Evolutionary conservation across 208 protist genomes (phyloP).

Genomic region (Wallacemonas sp.): DNA sequence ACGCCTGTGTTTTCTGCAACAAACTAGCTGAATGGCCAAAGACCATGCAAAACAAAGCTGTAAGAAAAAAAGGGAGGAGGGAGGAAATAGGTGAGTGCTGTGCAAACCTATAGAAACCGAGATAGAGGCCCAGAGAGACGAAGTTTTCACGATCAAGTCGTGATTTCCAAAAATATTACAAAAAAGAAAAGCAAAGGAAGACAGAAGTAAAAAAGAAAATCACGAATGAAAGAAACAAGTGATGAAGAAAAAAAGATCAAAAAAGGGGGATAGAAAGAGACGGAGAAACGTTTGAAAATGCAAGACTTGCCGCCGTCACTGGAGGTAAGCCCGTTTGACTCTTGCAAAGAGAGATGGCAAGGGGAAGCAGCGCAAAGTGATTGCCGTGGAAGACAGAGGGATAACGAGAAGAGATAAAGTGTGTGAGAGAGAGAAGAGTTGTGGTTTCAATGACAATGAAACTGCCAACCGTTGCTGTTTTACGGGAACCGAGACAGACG

Average conservation of each 20-base stretch:
- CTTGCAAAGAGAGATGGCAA: not conserved
- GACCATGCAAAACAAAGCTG: not conserved
- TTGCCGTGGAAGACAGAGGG: not conserved
- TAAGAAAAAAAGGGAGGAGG: not conserved
- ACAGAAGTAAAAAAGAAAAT: slow-evolving; percentile 1
- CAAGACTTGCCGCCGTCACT: not conserved
- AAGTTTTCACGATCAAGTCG: not conserved
- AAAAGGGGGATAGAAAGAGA: too few relatives aligned
- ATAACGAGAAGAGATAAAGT: not conserved
- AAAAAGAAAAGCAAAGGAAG: slow-evolving; percentile 6
- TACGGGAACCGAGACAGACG: too few relatives aligned
- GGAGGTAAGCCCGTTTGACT: too few relatives aligned
- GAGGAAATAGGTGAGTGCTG: too few relatives aligned
- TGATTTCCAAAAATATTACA: not conserved
- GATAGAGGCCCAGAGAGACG: not conserved
- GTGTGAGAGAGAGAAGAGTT: slow-evolving; percentile 4
- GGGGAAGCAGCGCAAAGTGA: not conserved
- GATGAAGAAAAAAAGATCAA: too few relatives aligned
- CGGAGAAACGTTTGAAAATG: too few relatives aligned
- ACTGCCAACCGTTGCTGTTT: not conserved
- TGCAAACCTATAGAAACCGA: not conserved
- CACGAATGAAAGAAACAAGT: slow-evolving; percentile 1
- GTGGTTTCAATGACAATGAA: too few relatives aligned
- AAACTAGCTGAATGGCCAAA: not conserved
- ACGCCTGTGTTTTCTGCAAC: too few relatives aligned